Conservation (phyloP, 2,329 filamentous ascomycete genomes). For the Pseudogymnoascus sp. region DNA sequence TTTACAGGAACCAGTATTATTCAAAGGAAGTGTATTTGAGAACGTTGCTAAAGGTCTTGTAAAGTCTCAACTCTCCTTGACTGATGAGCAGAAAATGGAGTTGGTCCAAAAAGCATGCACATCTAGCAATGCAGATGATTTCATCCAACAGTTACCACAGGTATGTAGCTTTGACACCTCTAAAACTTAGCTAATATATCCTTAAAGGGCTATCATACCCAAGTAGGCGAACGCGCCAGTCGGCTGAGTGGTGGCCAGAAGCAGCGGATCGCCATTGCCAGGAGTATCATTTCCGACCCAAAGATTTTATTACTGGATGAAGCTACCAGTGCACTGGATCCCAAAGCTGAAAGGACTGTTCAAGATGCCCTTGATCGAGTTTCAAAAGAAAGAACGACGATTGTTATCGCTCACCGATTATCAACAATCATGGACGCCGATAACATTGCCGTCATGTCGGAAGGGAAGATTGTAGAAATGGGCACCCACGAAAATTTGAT, state of each 20-base stretch:
- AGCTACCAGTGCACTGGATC: slow-evolving; percentile 49
- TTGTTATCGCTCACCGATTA: slow-evolving; percentile 48
- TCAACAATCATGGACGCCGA: slow-evolving; percentile 7
- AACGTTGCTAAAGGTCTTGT: slow-evolving; percentile 44
- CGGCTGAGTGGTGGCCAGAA: slow-evolving; percentile 61
- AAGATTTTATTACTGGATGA: slow-evolving; percentile 57
- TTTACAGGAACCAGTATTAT: slow-evolving; percentile 31
- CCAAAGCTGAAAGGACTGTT: slow-evolving; percentile 38
- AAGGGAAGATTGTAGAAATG: background rate
- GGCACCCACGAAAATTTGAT: slow-evolving; percentile 25
- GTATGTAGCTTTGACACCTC: slow-evolving; percentile 38
- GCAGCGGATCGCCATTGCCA: slow-evolving; percentile 56
- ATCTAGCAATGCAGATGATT: slow-evolving; percentile 45
- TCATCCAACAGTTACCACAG: slow-evolving; percentile 40
- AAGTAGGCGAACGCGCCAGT: slow-evolving; percentile 58
- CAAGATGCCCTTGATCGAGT: slow-evolving; percentile 46
- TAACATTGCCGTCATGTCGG: background rate
- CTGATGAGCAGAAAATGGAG: slow-evolving; percentile 28
- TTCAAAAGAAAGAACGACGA: slow-evolving; percentile 49
- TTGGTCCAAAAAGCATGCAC: slow-evolving; percentile 41
- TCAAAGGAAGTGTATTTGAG: slow-evolving; percentile 31
- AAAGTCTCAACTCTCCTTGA: slow-evolving; percentile 15
- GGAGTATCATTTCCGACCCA: slow-evolving; percentile 53
- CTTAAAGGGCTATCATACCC: slow-evolving; percentile 41
- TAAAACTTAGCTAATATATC: background rate